A percentile compares a stretch with the other conserved stretches of the same genome.
These are phyloP conservation scores for Parachlorella kessleri DNA, from an alignment of 139 green algal species.

Conservation along the genomic window DNA sequence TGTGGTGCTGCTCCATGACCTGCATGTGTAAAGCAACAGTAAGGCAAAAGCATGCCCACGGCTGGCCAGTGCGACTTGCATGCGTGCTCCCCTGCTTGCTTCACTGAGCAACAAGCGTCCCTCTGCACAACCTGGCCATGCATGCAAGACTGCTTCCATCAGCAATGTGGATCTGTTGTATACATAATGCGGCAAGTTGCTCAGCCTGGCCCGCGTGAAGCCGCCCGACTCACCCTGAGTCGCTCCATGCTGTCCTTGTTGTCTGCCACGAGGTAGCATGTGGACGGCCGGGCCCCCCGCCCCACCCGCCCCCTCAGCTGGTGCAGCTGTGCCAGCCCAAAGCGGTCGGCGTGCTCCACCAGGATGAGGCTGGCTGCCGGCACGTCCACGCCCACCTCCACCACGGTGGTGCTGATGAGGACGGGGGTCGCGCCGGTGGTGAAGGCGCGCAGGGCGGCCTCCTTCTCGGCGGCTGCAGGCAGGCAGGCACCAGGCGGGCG, in stretches of 20 bases:
- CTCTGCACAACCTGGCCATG: too few relatives aligned
- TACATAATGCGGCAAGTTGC: too few relatives aligned
- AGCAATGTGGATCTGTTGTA: too few relatives aligned
- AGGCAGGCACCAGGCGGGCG: background rate
- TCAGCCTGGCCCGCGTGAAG: too few relatives aligned
- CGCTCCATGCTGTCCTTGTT: background rate
- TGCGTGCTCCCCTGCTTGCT: too few relatives aligned
- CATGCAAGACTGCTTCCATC: too few relatives aligned
- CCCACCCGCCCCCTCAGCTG: conserved; percentile 91
- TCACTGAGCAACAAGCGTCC: too few relatives aligned
- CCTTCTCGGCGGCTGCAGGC: conserved; percentile 60
- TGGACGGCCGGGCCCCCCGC: conserved; percentile 40
- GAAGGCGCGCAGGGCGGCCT: conserved; percentile 57
- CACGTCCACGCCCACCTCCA: conserved; percentile 94
- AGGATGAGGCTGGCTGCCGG: conserved; percentile 89
- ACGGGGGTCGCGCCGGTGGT: conserved; percentile 61
- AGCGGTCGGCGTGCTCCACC: conserved; percentile 93
- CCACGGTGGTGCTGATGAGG: conserved; percentile 86
- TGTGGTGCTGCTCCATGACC: conserved; percentile 62
- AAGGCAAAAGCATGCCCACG: too few relatives aligned
- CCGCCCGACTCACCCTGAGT: conserved; percentile 26
- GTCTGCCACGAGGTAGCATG: conserved; percentile 48
- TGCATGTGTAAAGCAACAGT: conserved; percentile 25
- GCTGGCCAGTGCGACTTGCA: too few relatives aligned
- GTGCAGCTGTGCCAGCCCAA: conserved; percentile 94